Conservation (phyloP, 306 rosid genomes). For the Lupinus albus region DNA sequence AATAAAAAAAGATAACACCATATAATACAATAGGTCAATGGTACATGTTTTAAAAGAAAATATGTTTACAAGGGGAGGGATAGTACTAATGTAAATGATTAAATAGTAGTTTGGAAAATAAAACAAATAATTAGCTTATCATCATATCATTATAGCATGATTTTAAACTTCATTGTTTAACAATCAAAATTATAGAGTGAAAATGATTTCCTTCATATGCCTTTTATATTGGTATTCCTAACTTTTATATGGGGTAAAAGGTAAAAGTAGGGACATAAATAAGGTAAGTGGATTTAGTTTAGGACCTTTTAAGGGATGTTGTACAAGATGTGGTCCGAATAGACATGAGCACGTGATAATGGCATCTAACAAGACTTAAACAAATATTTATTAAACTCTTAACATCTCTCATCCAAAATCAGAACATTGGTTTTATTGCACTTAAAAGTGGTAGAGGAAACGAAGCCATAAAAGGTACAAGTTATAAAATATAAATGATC, state of each 20-base stretch:
- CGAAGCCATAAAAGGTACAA: background rate
- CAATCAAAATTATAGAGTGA: background rate
- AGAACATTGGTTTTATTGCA: slow-evolving; percentile 34
- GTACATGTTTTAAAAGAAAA: too few relatives aligned
- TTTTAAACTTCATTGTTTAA: background rate
- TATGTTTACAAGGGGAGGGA: too few relatives aligned
- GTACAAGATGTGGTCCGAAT: slow-evolving; percentile 19
- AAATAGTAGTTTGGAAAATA: background rate
- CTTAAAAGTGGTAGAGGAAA: slow-evolving; percentile 31
- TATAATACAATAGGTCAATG: too few relatives aligned
- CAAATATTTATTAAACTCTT: slow-evolving; percentile 4
- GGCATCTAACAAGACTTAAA: slow-evolving; percentile 35
- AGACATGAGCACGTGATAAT: slow-evolving; percentile 41
- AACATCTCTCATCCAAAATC: slow-evolving; percentile 31
- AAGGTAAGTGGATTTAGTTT: slow-evolving; percentile 23
- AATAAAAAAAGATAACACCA: slow-evolving; percentile 15
- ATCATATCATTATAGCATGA: background rate
- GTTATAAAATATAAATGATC: slow-evolving; percentile 26
- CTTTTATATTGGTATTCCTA: background rate
- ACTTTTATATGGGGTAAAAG: background rate
- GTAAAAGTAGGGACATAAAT: slow-evolving; percentile 7
- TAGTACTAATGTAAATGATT: background rate
- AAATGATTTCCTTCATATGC: background rate
- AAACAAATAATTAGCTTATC: background rate
- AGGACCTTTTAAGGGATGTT: slow-evolving; percentile 13